Conservation (phyloP, 2,329 filamentous ascomycete species). For the Biscogniauxia mediterranea region DNA sequence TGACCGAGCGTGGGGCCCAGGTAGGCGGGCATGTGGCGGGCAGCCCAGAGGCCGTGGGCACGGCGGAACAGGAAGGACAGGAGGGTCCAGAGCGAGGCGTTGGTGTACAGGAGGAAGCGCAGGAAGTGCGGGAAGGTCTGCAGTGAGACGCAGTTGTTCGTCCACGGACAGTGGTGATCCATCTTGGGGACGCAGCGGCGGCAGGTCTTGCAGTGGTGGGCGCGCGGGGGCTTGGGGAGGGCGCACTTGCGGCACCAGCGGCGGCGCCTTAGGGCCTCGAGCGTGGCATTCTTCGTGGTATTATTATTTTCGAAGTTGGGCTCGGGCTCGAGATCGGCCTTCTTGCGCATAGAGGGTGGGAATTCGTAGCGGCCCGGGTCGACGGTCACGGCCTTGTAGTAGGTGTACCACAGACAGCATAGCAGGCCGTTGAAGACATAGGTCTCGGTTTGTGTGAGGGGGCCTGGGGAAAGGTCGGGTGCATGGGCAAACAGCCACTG, state of each 20-base stretch:
- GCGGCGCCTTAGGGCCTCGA: slow-evolving; percentile 7
- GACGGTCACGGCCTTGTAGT: slow-evolving; percentile 59
- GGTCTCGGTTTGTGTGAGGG: slow-evolving; percentile 55
- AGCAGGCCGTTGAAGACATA: slow-evolving; percentile 66
- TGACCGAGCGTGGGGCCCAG: slow-evolving; percentile 64
- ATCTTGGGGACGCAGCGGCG: slow-evolving; percentile 73
- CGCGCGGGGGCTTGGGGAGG: slow-evolving; percentile 70
- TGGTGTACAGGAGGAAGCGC: slow-evolving; percentile 72
- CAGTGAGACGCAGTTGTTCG: slow-evolving; percentile 77
- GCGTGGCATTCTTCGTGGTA: background rate
- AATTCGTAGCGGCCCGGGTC: slow-evolving; percentile 57
- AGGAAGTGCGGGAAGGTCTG: slow-evolving; percentile 80
- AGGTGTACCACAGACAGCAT: slow-evolving; percentile 64
- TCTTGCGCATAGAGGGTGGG: slow-evolving; percentile 18
- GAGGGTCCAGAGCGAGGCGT: slow-evolving; percentile 62
- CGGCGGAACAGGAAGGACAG: slow-evolving; percentile 60
- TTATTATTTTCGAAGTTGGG: background rate
- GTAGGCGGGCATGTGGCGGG: slow-evolving; percentile 69
- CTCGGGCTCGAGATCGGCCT: slow-evolving; percentile 2
- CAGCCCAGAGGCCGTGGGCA: slow-evolving; percentile 58
- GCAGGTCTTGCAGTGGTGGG: slow-evolving; percentile 81
- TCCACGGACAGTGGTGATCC: slow-evolving; percentile 90
- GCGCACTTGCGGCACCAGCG: slow-evolving; percentile 77
- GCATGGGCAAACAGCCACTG: slow-evolving; percentile 67
- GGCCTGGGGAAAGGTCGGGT: slow-evolving; percentile 57